Evolutionary conservation across 2,329 filamentous ascomycete genomes (phyloP), one percentile per base, ranked within the genome.

Genomic region (Pseudopithomyces chartarum): DNA sequence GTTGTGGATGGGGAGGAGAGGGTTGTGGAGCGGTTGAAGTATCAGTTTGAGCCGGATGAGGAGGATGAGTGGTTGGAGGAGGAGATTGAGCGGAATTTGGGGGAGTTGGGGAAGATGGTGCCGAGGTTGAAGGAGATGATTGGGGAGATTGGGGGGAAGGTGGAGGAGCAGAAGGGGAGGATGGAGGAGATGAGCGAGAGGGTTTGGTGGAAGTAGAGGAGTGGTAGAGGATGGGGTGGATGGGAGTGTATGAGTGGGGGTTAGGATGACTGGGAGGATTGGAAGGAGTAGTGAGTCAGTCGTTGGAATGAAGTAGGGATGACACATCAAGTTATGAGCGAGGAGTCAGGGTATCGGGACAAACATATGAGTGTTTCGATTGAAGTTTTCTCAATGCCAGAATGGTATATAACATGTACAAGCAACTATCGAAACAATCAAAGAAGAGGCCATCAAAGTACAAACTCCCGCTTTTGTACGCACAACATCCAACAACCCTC

Each of bases 331-430:
- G 34, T 38, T 13, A 38, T 12, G 34, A 13, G 34, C 34, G 13
- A n/a, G 4, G 5, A 13, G 34, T 40, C 15, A 40, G 19, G n/a
- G 2, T 40, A 17, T 17, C 19, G 38, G 19, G 6, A 36, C 3
- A n/a, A 36, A 36, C 12, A 11, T 13, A 36, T 6, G 3, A n/a
- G 5, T 7, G 13, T 40, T 10, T 40, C 19, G 2, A 17, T 17
- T 40, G n/a, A 15, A 17, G 7, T 40, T 19, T 19, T n/a, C 4
- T 19, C 2, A 12, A 43, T 43, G 43, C 43, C 32, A n/a, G 15
- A 46, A 46, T 33, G 43, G 43, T 51, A 42, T 51, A 51, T 19
- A 51, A 51, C 44, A 47, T 51, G n/a, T 51, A 51, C 48, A 51
- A 43, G 22, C 23, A 51, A 43, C 20, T 11, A 1, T 33, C 38